These are phyloP conservation scores for Bidens hawaiensis DNA, from an alignment of 140 eudicot species.

Conservation along the genomic window DNA sequence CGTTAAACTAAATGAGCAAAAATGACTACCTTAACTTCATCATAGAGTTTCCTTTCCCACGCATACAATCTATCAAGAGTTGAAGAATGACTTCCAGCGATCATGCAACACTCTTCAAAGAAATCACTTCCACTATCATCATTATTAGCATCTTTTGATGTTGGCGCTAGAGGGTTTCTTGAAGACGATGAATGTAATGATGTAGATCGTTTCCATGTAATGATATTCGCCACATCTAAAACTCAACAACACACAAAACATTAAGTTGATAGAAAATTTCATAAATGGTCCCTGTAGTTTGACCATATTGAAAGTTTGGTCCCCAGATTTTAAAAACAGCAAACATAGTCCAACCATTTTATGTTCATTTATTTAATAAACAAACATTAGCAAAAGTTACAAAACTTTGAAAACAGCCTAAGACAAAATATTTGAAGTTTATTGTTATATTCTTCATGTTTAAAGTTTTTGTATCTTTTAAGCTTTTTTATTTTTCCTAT, in stretches of 20 bases:
- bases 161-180: slow-evolving; percentile 68
- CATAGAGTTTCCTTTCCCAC: slow-evolving; percentile 97
- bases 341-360: too few relatives aligned
- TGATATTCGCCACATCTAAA: slow-evolving; percentile 55
- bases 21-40: slow-evolving; percentile 86
- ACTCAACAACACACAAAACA: slow-evolving; percentile 11
- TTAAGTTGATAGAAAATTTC: slow-evolving; percentile 7
- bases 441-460: too few relatives aligned
- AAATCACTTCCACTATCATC: slow-evolving; percentile 89
- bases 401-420: too few relatives aligned
- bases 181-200: slow-evolving; percentile 92
- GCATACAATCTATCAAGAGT: slow-evolving; percentile 91
- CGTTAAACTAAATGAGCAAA: too few relatives aligned
- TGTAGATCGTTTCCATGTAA: slow-evolving; percentile 86
- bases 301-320: too few relatives aligned
- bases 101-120: slow-evolving; percentile 87
- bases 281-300: too few relatives aligned
- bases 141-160: slow-evolving; percentile 62
- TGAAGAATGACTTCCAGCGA: slow-evolving; percentile 96
- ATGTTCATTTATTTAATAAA: too few relatives aligned
- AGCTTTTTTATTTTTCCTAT: too few relatives aligned
- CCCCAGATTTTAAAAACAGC: too few relatives aligned
- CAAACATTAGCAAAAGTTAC: too few relatives aligned
- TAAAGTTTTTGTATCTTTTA: too few relatives aligned
- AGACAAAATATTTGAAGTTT: too few relatives aligned